Conservation (phyloP, 2,329 filamentous ascomycete genomes). For the Ophiostoma fasciatum region DNA sequence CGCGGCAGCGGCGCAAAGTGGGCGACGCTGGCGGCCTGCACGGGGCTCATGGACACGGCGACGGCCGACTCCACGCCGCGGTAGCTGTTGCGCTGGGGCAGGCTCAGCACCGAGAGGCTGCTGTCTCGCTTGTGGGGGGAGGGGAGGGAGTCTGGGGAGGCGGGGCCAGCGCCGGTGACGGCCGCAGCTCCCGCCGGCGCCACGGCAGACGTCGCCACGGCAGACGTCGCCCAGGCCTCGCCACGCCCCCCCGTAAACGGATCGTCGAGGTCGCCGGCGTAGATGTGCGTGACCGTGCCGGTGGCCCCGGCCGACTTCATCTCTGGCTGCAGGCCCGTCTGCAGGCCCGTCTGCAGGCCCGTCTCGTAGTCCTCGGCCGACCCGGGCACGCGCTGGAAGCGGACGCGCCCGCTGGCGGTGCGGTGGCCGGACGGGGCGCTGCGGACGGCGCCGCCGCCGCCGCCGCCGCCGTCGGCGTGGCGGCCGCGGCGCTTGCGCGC, state of each 20-base stretch:
- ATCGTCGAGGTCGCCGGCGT: slow-evolving; percentile 11
- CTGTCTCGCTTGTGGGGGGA: neutral
- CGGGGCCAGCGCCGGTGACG: no score
- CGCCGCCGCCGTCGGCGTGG: neutral
- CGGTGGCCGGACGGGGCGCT: neutral
- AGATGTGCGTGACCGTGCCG: neutral
- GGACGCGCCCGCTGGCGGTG: slow-evolving; percentile 16
- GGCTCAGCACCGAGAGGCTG: slow-evolving; percentile 7
- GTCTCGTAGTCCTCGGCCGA: slow-evolving; percentile 20
- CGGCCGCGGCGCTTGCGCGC: no score
- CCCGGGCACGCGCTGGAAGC: slow-evolving; percentile 24
- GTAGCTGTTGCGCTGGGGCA: slow-evolving; percentile 1
- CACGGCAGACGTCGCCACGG: slow-evolving; percentile 2
- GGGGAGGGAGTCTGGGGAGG: no score
- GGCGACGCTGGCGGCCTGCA: no score
- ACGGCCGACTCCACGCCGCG: neutral
- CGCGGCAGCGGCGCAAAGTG: no score
- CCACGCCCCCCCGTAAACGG: slow-evolving; percentile 1
- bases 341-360: no score
- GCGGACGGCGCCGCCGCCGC: neutral
- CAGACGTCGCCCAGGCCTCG: slow-evolving; percentile 2
- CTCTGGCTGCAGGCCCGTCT: slow-evolving; percentile 12
- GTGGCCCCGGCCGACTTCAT: slow-evolving; percentile 3
- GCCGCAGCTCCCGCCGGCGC: neutral
- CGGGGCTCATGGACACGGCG: no score